Base-by-base conservation (phyloP, 2,329 filamentous ascomycete genomes). In the Exophiala phaeomuriformis region DNA sequence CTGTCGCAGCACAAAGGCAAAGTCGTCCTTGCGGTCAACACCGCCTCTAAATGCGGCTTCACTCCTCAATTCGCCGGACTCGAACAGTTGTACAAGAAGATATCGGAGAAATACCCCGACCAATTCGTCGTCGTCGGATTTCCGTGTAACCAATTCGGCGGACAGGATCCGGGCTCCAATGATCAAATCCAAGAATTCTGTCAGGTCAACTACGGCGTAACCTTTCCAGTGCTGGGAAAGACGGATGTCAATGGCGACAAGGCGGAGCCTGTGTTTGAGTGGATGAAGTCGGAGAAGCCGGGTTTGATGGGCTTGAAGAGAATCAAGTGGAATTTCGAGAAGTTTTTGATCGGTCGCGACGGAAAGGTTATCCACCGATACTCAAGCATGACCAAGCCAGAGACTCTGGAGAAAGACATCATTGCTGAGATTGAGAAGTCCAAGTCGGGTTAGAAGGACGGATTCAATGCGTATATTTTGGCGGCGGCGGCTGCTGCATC, bases 301-400 rank as follows among this genome's bases (percentile, higher is more conserved):
- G 90, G 93, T 27, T 66, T 96, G 52, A 74, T 97, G 74, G 93
- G 93, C 19, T 70, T 97, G 67, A 91, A 94, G 84, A 55, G 61
- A 58, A 78, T 98, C 65, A 96, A 97, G 85, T 98, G 93, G 93
- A 98, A 98, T 75, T 98, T 97, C 76, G 93, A 98, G 73, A 98
- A 98, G 81, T 98, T 96, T 74, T 75, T 98, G 60, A 77, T 98
- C 61, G 86, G 85, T 56, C 80, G 82, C 58, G 89, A 97, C 71
- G 93, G 93, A 29, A 80, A 85, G 73, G 89, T 97, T 63, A 86
- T 87, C 73, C 80, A 80, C 30, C 77, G 93, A 61, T 98, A 90
- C 89, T 87, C 88, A 33, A 91, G 87, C 71, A 86, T 83, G 12
- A 89, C 86, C 56, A 93, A 90, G 78, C 93, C 93, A 0, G 88